Evolutionary conservation across 306 rosid species (phyloP).

Genomic region (Clitoria ternatea): DNA sequence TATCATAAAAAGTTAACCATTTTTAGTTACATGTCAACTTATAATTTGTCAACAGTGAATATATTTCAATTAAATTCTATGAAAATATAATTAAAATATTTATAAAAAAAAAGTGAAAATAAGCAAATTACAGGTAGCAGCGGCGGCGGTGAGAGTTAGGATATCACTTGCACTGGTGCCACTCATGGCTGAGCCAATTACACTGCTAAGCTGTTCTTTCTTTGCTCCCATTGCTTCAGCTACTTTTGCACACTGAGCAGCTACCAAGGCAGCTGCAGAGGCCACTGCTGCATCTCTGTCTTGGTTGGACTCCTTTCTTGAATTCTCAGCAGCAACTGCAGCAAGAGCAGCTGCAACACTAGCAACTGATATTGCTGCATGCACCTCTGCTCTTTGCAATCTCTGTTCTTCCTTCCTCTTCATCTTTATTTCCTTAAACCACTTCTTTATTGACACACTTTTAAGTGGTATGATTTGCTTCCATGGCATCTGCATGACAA

Average conservation of each 20-base stretch:
- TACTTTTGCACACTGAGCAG: conserved; percentile 82
- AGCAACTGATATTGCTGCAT: conserved; percentile 88
- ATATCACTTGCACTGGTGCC: conserved; percentile 65
- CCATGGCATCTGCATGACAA: conserved; percentile 72
- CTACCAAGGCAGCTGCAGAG: conserved; percentile 87
- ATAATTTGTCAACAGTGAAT: too few species aligned
- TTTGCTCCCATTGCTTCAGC: conserved; percentile 96
- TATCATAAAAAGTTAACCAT: too few species aligned
- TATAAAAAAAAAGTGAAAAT: neutral
- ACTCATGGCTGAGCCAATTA: conserved; percentile 68
- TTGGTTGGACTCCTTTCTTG: conserved; percentile 34
- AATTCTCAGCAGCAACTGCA: conserved; percentile 66
- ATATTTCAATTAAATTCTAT: too few species aligned
- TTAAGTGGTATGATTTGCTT: conserved; percentile 63
- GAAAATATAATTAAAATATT: too few species aligned
- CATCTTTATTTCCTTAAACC: conserved; percentile 75
- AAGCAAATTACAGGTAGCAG: conserved; percentile 63
- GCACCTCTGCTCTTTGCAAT: conserved; percentile 79
- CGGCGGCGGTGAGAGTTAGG: conserved; percentile 85
- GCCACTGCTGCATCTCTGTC: conserved; percentile 76
- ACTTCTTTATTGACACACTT: conserved; percentile 74
- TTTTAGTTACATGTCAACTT: too few species aligned
- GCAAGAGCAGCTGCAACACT: conserved; percentile 97
- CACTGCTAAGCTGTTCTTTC: conserved; percentile 56
- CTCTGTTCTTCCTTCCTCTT: conserved; percentile 73